phyloP scores from a whole-genome alignment of 352 stramenopile species.

The Phytophthora macrochlamydospora region DNA sequence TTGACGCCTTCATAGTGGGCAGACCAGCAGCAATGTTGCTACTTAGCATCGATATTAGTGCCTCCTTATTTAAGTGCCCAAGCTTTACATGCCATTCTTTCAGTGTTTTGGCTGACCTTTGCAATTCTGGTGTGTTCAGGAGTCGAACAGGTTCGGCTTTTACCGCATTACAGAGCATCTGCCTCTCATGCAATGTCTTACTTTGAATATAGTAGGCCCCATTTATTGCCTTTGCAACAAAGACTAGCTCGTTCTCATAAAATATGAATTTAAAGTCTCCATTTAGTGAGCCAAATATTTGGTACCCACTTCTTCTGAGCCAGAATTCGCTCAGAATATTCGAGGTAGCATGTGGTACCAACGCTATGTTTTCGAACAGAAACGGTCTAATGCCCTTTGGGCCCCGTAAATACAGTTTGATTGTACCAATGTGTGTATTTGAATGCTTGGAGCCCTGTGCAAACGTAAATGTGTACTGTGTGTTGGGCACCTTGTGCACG shows the following conservation, averaged over 20 bases:
- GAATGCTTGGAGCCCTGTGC: conserved; percentile 14
- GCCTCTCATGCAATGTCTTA: conserved; percentile 6
- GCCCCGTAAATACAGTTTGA: conserved; percentile 17
- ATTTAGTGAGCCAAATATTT: conserved; percentile 6
- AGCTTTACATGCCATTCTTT: conserved; percentile 13
- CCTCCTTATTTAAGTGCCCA: conserved; percentile 11
- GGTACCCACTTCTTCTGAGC: conserved; percentile 5
- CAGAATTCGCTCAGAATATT: conserved; percentile 21
- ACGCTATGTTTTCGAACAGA: conserved; percentile 8
- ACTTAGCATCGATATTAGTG: conserved; percentile 6
- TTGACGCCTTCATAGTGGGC: background rate
- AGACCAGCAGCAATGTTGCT: conserved; percentile 1
- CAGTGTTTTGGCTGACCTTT: background rate
- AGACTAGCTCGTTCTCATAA: conserved; percentile 3
- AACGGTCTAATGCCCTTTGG: conserved; percentile 7
- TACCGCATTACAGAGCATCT: conserved; percentile 9
- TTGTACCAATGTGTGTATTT: conserved; percentile 12
- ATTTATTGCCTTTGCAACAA: conserved; percentile 11
- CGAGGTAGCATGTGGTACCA: conserved; percentile 12
- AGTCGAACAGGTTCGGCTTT: background rate
- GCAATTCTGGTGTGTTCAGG: conserved; percentile 2
- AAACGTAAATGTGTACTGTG: conserved; percentile 19
- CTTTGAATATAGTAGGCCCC: conserved; percentile 12
- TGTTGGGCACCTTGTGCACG: background rate
- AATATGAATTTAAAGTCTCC: conserved; percentile 18